Percentiles rank a stretch among this genome's conserved stretches.
phyloP scores from a whole-genome alignment of 192 early-diverging fungal species.

The Mortierella alpina region DNA sequence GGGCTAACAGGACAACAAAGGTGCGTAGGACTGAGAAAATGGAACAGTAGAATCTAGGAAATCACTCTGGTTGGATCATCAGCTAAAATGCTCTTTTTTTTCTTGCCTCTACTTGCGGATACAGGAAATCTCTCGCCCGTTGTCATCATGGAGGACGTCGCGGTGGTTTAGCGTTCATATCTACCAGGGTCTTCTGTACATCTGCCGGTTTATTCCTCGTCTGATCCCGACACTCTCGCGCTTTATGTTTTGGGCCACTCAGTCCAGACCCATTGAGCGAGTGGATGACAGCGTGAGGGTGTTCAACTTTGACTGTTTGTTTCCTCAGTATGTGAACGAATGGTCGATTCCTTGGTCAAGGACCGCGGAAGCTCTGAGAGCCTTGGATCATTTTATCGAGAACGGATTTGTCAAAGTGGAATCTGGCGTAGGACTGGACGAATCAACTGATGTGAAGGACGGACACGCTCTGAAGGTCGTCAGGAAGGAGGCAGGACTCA shows the following conservation, averaged over 20 bases:
- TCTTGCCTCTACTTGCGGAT: background rate
- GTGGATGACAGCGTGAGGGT: slow-evolving; percentile 72
- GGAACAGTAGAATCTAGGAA: too few species aligned
- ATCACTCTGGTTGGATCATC: too few species aligned
- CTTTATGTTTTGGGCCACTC: slow-evolving; percentile 67
- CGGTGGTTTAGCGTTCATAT: slow-evolving; percentile 54
- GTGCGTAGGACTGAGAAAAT: background rate
- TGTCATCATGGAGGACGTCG: slow-evolving; percentile 19
- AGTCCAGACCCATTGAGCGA: slow-evolving; percentile 58
- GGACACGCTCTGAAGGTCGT: background rate
- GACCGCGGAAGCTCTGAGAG: slow-evolving; percentile 63
- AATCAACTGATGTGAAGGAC: background rate
- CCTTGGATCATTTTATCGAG: slow-evolving; percentile 66
- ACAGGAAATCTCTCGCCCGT: slow-evolving; percentile 4
- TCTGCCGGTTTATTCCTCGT: slow-evolving; percentile 60
- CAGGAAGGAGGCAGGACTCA: slow-evolving; percentile 44
- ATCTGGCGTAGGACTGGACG: background rate
- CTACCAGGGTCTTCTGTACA: slow-evolving; percentile 69
- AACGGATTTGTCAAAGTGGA: slow-evolving; percentile 28
- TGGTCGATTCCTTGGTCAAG: slow-evolving; percentile 78
- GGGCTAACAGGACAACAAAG: slow-evolving; percentile 68
- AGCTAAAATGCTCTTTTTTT: background rate
- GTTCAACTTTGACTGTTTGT: slow-evolving; percentile 78
- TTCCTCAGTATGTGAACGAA: slow-evolving; percentile 78
- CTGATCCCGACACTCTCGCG: slow-evolving; percentile 61